Evolutionary conservation across 2,329 filamentous ascomycete species (phyloP).

Genomic region (Trichoderma koningiopsis): DNA sequence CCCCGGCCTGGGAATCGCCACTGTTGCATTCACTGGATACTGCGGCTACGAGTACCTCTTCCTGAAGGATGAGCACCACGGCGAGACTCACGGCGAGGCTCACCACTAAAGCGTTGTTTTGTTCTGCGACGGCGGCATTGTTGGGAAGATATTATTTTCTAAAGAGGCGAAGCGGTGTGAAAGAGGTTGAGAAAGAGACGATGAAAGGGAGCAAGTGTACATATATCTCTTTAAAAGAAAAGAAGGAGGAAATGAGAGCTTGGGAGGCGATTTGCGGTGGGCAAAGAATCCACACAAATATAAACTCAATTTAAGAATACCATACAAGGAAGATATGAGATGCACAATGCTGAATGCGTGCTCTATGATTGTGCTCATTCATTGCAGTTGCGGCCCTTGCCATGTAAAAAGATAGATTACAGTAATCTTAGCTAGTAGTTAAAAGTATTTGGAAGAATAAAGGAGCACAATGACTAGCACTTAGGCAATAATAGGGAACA

Average conservation of each 20-base stretch:
- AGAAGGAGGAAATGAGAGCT: background rate
- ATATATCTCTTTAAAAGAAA: constrained; percentile 19
- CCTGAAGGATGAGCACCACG: constrained; percentile 68
- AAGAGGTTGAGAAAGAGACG: background rate
- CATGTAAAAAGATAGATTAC: background rate
- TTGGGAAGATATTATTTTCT: background rate
- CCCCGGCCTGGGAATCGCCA: constrained; percentile 89
- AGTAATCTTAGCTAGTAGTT: background rate
- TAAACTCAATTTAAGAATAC: background rate
- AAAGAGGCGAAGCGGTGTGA: background rate
- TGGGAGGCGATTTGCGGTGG: background rate
- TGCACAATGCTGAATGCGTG: background rate
- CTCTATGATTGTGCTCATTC: background rate
- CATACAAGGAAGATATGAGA: background rate
- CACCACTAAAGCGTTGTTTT: constrained; percentile 54
- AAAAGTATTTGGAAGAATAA: background rate
- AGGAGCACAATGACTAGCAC: background rate
- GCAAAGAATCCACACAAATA: constrained; percentile 18
- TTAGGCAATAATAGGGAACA: background rate
- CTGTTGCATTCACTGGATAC: constrained; percentile 87
- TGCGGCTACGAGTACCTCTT: constrained; percentile 89
- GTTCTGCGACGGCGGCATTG: background rate
- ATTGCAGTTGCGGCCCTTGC: background rate
- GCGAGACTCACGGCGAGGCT: constrained; percentile 55
- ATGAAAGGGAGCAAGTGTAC: constrained; percentile 21